A percentile compares a stretch with the other conserved stretches of the same genome.
Conservation (phyloP, 371 early-diverging fungal genomes). For the Zopfochytrium polystomum region DNA sequence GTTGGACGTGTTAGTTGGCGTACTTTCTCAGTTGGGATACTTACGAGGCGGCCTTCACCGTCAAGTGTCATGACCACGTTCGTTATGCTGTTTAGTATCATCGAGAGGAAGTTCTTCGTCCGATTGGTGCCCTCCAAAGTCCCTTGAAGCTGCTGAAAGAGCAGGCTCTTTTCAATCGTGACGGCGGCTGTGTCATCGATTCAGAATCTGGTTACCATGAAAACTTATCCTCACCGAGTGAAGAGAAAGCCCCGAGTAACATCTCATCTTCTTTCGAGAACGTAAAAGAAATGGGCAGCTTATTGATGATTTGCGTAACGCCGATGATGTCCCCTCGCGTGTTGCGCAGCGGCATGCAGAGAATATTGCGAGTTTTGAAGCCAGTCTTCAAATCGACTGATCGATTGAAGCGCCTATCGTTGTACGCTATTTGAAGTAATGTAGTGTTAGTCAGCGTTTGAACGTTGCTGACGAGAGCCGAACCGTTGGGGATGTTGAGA, state of each 20-base stretch:
- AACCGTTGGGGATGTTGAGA: conserved; percentile 51
- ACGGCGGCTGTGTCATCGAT: conserved; percentile 33
- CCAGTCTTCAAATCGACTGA: conserved; percentile 50
- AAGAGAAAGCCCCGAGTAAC: conserved; percentile 41
- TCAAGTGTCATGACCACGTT: conserved; percentile 35
- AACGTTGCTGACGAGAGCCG: not conserved
- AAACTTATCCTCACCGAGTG: conserved; percentile 32
- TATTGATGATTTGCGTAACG: conserved; percentile 54
- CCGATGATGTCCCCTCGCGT: conserved; percentile 43
- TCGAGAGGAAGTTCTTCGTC: conserved; percentile 20
- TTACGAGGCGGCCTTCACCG: conserved; percentile 32
- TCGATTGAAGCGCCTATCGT: conserved; percentile 50
- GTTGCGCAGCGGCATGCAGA: conserved; percentile 52
- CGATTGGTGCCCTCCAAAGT: conserved; percentile 24
- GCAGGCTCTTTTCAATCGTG: conserved; percentile 46
- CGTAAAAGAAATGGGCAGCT: conserved; percentile 34
- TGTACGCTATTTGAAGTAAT: conserved; percentile 34
- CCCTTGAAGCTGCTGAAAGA: conserved; percentile 40
- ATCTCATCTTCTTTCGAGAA: conserved; percentile 47
- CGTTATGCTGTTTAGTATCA: conserved; percentile 21
- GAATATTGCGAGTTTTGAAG: conserved; percentile 50
- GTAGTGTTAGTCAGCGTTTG: not conserved
- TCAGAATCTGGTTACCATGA: not conserved
- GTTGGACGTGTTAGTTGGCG: not conserved
- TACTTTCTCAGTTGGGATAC: not conserved